Conservation (phyloP, 1,139 yeast genomes). For the Zygosaccharomyces sapae region DNA sequence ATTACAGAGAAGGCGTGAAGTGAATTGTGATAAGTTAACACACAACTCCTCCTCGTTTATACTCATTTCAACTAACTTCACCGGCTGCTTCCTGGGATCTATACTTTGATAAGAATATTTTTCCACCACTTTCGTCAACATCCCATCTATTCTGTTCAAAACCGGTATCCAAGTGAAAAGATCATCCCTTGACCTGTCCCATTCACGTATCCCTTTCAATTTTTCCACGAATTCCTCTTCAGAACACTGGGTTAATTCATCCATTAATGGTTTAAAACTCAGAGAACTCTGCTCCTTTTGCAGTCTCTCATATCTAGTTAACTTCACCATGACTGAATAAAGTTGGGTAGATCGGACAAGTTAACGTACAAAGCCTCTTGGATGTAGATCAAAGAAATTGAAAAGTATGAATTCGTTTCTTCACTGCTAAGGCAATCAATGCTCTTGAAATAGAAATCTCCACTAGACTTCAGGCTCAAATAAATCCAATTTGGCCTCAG, state of each 20-base stretch:
- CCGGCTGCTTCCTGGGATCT: conserved; percentile 39
- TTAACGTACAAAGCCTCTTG: not conserved
- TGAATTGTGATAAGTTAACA: conserved; percentile 55
- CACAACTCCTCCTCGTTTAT: conserved; percentile 46
- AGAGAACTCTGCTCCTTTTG: conserved; percentile 33
- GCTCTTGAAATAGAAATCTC: not conserved
- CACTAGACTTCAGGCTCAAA: conserved; percentile 1
- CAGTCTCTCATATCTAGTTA: conserved; percentile 32
- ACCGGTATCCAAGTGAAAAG: conserved; percentile 74
- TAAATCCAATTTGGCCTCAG: conserved; percentile 1
- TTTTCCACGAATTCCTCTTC: conserved; percentile 25
- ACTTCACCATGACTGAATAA: conserved; percentile 26
- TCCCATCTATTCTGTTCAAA: conserved; percentile 67
- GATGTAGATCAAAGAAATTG: not conserved
- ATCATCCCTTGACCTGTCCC: conserved; percentile 73
- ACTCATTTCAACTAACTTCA: conserved; percentile 46
- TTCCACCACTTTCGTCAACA: conserved; percentile 51
- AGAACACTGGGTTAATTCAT: conserved; percentile 27
- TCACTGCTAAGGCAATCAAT: not conserved
- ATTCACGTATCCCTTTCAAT: conserved; percentile 33
- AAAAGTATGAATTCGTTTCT: not conserved
- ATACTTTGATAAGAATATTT: conserved; percentile 45
- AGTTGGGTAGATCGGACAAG: not conserved
- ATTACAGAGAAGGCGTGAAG: conserved; percentile 61
- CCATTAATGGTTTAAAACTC: conserved; percentile 34